Percentiles rank a stretch among this genome's conserved stretches.
Conservation (phyloP, 352 stramenopile genomes). For the Pythium rhizo-oryzae region DNA sequence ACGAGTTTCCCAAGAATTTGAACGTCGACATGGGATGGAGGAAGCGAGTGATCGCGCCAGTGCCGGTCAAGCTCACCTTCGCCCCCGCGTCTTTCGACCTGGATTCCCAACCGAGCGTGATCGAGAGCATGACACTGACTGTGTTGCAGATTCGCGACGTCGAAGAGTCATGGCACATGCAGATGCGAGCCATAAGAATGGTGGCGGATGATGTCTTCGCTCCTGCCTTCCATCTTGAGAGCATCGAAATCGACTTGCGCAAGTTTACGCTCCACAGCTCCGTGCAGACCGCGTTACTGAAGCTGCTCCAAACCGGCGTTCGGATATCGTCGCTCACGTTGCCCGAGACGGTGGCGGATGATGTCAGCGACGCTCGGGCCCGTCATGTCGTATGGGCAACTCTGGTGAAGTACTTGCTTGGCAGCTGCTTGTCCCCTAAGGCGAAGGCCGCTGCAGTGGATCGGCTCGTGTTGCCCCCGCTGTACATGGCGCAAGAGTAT, state of each 20-base stretch:
- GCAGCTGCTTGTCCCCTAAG: not conserved
- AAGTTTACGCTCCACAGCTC: not conserved
- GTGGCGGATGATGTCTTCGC: not conserved
- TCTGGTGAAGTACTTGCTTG: not conserved
- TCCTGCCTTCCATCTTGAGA: slow-evolving; percentile 5
- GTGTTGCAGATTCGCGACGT: not conserved
- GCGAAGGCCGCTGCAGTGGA: not conserved
- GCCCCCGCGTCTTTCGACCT: not conserved
- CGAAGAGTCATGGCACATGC: not conserved
- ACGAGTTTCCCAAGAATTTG: too few species aligned
- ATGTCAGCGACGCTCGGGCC: not conserved
- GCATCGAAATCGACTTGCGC: slow-evolving; percentile 3
- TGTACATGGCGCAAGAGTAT: not conserved
- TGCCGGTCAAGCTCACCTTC: slow-evolving; percentile 1
- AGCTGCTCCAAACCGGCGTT: slow-evolving; percentile 7
- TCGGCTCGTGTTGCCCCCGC: not conserved
- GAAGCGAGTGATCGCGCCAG: not conserved
- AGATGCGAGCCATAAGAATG: not conserved
- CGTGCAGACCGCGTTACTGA: not conserved
- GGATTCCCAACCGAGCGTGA: not conserved
- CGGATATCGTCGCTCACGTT: slow-evolving; percentile 1
- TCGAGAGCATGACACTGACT: not conserved
- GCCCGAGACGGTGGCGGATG: not conserved
- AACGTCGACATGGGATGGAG: not conserved
- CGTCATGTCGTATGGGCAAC: not conserved